phyloP scores from a whole-genome alignment of 1,139 yeast genomes.

The Yamadazyma triangularis region DNA sequence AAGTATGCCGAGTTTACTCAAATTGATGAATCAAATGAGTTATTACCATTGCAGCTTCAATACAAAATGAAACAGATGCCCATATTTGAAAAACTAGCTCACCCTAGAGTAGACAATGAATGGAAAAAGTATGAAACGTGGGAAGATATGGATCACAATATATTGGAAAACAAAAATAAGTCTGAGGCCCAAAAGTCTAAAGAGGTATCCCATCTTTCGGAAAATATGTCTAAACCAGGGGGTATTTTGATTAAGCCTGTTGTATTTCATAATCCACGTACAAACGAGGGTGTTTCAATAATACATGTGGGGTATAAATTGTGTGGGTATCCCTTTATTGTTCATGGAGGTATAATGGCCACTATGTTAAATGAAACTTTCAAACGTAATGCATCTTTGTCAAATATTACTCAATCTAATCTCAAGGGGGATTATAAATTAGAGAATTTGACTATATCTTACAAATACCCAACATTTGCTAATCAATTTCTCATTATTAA shows the following conservation, averaged over 20 bases:
- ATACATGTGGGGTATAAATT: constrained; percentile 75
- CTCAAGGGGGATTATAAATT: constrained; percentile 43
- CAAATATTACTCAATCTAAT: constrained; percentile 23
- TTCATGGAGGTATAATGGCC: constrained; percentile 90
- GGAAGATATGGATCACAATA: constrained; percentile 52
- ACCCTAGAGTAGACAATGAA: constrained; percentile 32
- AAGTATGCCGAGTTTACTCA: constrained; percentile 28
- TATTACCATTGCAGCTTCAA: constrained; percentile 32
- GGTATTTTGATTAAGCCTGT: constrained; percentile 74
- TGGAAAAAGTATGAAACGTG: constrained; percentile 52
- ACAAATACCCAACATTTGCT: constrained; percentile 73
- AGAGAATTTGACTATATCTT: constrained; percentile 49
- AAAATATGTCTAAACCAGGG: constrained; percentile 55
- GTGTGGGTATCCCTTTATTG: constrained; percentile 82
- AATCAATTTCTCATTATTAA: constrained; percentile 72
- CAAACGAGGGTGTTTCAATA: constrained; percentile 60
- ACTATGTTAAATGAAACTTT: constrained; percentile 75
- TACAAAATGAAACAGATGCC: constrained; percentile 48
- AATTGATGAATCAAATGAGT: constrained; percentile 18
- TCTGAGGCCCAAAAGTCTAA: background rate
- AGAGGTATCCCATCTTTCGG: constrained; percentile 19
- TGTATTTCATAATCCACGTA: constrained; percentile 55
- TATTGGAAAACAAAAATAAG: constrained; percentile 20
- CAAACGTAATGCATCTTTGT: constrained; percentile 52
- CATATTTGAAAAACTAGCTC: constrained; percentile 44